A percentile compares a stretch with the other conserved stretches of the same genome.
Evolutionary conservation across 208 protist genomes (phyloP).

Genomic region (Porcisia deanei): DNA sequence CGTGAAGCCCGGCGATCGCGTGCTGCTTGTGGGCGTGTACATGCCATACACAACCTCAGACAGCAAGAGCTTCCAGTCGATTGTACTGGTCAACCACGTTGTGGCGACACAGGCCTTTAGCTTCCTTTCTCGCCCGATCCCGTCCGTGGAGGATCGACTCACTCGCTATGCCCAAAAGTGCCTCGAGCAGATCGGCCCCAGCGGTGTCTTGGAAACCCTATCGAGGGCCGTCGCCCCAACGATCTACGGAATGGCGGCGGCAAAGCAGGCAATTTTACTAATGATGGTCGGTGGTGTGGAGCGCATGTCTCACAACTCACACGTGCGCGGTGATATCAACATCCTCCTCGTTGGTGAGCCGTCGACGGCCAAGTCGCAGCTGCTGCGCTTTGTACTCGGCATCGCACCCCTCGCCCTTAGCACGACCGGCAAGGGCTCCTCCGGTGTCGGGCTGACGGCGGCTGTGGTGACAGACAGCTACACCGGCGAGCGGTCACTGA

Average conservation of each 20-base stretch:
- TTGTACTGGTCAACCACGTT: constrained; percentile 95
- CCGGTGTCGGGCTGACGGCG: constrained; percentile 99
- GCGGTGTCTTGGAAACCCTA: constrained; percentile 79
- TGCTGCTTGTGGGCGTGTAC: constrained; percentile 95
- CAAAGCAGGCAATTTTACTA: constrained; percentile 97
- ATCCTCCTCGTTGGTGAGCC: constrained; percentile 99
- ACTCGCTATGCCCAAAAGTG: constrained; percentile 72
- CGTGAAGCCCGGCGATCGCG: constrained; percentile 97
- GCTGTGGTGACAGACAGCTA: constrained; percentile 97
- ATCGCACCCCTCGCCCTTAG: constrained; percentile 97
- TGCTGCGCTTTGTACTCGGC: constrained; percentile 97
- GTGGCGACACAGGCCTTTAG: constrained; percentile 60
- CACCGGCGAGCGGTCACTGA: constrained; percentile 95
- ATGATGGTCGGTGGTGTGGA: constrained; percentile 97
- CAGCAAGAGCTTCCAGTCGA: constrained; percentile 91
- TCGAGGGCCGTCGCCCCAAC: constrained; percentile 96
- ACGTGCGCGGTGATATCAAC: constrained; percentile 99
- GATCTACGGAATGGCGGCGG: constrained; percentile 97
- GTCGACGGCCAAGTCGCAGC: constrained; percentile 99
- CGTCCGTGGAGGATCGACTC: constrained; percentile 68
- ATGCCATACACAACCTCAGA: constrained; percentile 89
- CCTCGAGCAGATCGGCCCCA: constrained; percentile 56
- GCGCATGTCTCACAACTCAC: constrained; percentile 93
- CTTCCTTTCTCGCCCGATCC: constrained; percentile 45
- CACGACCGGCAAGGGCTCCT: constrained; percentile 98